Base-by-base conservation (phyloP, 2,329 filamentous ascomycete species). In the Daldinia sp. region DNA sequence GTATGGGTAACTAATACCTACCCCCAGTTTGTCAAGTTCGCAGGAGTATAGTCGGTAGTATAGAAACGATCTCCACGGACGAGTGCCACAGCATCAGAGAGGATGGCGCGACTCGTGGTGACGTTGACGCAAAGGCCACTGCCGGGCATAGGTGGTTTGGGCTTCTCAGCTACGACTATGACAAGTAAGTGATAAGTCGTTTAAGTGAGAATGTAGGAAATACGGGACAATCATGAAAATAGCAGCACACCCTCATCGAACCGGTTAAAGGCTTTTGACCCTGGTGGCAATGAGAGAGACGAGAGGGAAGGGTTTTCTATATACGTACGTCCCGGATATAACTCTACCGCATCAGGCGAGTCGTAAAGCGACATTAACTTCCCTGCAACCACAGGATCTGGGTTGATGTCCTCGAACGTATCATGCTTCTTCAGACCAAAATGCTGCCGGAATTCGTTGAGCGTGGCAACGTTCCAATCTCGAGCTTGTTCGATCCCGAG, bases 1-100 rank as follows among this genome's bases (percentile, higher is more conserved):
- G 15, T 5, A 42, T 5, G 12, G 1, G 0, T 41, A 10, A 13
- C 20, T 63, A n/a, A 18, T 56, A 64, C 70, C 6, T 60, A 72
- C 65, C 90, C 90, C 89, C 89, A 92, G 76, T 90, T 91, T 2
- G 90, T 92, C 55, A 92, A 78, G 70, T 87, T 89, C 39, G 84
- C 83, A 0, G 89, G 75, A 1, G 87, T 85, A 72, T 86, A 90
- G 75, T 91, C 89, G 4, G 79, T 73, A 0, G 89, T 90, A 78
- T 90, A 90, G 79, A 90, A 90, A 15, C 89, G 82, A 72, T 92
- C 89, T 7, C 87, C 87, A 20, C 89, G 85, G 4, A 90, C 88
- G 18, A 90, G 81, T 4, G 87, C 83, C 4, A 90, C 87, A 0
- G 88, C 88, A 73, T 91, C 89, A 0, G 87, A 88, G 6, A 91